A percentile compares a stretch with the other conserved stretches of the same genome.
These are phyloP conservation scores for Aspergillus terreus DNA, from an alignment of 2,329 filamentous ascomycete genomes.

Conservation along the genomic window DNA sequence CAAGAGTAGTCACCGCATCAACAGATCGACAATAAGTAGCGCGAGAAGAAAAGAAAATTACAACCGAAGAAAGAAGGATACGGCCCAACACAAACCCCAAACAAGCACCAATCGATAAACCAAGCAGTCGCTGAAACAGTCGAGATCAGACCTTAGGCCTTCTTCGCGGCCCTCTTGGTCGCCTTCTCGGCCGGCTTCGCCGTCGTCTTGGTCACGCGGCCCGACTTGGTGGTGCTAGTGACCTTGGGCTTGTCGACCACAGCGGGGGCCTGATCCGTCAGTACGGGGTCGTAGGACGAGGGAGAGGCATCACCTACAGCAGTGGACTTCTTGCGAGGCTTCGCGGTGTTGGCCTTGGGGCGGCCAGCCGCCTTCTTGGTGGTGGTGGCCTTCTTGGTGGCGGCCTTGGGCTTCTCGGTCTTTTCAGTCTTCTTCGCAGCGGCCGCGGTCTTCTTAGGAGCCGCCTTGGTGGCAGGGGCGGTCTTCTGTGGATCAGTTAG, in stretches of 20 bases:
- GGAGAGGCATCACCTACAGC: conserved; percentile 27
- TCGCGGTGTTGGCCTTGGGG: conserved; percentile 51
- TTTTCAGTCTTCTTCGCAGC: conserved; percentile 46
- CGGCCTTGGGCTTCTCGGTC: conserved; percentile 40
- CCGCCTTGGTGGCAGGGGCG: conserved; percentile 18
- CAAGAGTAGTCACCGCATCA: conserved; percentile 18
- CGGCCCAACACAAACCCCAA: conserved; percentile 17
- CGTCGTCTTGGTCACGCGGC: conserved; percentile 71
- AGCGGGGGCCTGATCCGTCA: conserved; percentile 55
- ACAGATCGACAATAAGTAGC: conserved; percentile 14
- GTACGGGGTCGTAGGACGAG: conserved; percentile 2
- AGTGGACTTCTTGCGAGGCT: conserved; percentile 51
- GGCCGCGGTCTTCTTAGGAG: conserved; percentile 21
- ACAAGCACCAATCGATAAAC: conserved; percentile 14
- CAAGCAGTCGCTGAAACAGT: conserved; percentile 18
- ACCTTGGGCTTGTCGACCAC: conserved; percentile 67
- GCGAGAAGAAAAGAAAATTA: conserved; percentile 26
- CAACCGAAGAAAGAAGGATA: conserved; percentile 27
- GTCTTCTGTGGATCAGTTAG: conserved; percentile 11
- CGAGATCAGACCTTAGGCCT: conserved; percentile 17
- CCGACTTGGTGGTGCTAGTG: conserved; percentile 79
- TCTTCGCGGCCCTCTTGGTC: conserved; percentile 47
- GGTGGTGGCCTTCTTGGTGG: conserved; percentile 42
- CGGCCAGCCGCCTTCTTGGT: conserved; percentile 53
- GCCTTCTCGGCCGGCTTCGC: conserved; percentile 45